phyloP scores from a whole-genome alignment of 139 green algal species.

The Marvania coccoides region DNA sequence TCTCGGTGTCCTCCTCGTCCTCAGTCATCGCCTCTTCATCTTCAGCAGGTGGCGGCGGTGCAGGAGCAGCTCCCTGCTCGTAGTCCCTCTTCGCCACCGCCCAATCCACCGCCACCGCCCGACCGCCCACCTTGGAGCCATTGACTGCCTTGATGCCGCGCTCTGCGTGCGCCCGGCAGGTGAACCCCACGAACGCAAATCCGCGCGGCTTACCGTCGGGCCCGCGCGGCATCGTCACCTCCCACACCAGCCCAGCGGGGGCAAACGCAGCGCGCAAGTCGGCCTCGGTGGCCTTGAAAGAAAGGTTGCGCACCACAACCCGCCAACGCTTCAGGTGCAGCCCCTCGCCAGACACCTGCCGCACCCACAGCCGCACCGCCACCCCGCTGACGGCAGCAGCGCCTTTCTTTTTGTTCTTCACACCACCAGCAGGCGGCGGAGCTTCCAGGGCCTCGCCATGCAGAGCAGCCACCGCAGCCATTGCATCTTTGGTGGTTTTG shows the following conservation, averaged over 20 bases:
- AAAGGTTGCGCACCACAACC: slow-evolving; percentile 87
- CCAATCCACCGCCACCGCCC: slow-evolving; percentile 85
- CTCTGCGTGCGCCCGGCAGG: slow-evolving; percentile 55
- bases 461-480: slow-evolving; percentile 62
- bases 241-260: slow-evolving; percentile 64
- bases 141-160: slow-evolving; percentile 75
- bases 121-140: slow-evolving; percentile 48
- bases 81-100: slow-evolving; percentile 74
- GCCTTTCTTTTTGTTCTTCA: neutral
- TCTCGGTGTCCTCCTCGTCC: neutral
- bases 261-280: slow-evolving; percentile 35
- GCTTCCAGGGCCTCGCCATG: slow-evolving; percentile 33
- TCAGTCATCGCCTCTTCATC: neutral
- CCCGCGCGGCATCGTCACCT: slow-evolving; percentile 54
- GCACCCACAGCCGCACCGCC: slow-evolving; percentile 23
- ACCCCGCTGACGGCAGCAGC: no score
- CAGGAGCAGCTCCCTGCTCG: no score
- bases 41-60: neutral
- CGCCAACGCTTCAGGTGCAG: slow-evolving; percentile 79
- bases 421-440: neutral
- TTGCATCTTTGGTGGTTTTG: slow-evolving; percentile 56
- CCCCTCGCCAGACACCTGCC: slow-evolving; percentile 73
- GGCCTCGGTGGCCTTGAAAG: slow-evolving; percentile 64
- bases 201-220: slow-evolving; percentile 53
- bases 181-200: slow-evolving; percentile 90